These are phyloP conservation scores for Xylaria sp. DNA, from an alignment of 2,329 filamentous ascomycete genomes.

Conservation along the genomic window DNA sequence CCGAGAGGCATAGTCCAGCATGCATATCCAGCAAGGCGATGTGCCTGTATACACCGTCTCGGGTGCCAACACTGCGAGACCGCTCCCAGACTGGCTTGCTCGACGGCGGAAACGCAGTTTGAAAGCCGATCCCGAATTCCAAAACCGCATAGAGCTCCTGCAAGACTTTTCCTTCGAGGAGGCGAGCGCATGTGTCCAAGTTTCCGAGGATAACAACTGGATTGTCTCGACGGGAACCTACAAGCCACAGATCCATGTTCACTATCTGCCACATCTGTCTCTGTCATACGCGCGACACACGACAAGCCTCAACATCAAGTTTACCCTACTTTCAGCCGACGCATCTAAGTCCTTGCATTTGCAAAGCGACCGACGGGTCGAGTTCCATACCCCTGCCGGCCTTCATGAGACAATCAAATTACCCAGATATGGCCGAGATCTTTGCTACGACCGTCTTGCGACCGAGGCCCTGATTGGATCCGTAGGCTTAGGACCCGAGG, in stretches of 20 bases:
- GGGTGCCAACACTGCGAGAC: slow-evolving; percentile 85
- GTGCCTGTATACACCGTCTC: slow-evolving; percentile 96
- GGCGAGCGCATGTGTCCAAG: slow-evolving; percentile 87
- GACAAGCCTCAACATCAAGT: slow-evolving; percentile 88
- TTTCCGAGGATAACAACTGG: slow-evolving; percentile 95
- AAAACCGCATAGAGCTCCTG: slow-evolving; percentile 91
- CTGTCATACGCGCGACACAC: slow-evolving; percentile 93
- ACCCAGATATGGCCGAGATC: slow-evolving; percentile 82
- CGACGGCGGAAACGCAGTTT: slow-evolving; percentile 88
- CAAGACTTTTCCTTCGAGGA: slow-evolving; percentile 99
- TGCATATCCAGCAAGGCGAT: slow-evolving; percentile 85
- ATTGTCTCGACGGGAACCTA: slow-evolving; percentile 89
- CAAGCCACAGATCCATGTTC: slow-evolving; percentile 89
- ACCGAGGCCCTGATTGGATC: slow-evolving; percentile 88
- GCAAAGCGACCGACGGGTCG: slow-evolving; percentile 88
- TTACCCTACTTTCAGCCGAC: slow-evolving; percentile 86
- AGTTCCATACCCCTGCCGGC: slow-evolving; percentile 77
- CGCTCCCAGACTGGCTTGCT: slow-evolving; percentile 92
- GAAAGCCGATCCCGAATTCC: slow-evolving; percentile 92
- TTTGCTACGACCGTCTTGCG: slow-evolving; percentile 76
- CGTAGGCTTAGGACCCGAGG: slow-evolving; percentile 86
- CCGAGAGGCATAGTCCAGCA: slow-evolving; percentile 49
- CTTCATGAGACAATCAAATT: slow-evolving; percentile 90
- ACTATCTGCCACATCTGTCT: slow-evolving; percentile 91
- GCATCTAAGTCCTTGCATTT: slow-evolving; percentile 95